Percentiles rank a stretch among this genome's conserved stretches.
Evolutionary conservation across 1,284 basidiomycete species (phyloP).

Genomic region (Phaffia rhodozyma): DNA sequence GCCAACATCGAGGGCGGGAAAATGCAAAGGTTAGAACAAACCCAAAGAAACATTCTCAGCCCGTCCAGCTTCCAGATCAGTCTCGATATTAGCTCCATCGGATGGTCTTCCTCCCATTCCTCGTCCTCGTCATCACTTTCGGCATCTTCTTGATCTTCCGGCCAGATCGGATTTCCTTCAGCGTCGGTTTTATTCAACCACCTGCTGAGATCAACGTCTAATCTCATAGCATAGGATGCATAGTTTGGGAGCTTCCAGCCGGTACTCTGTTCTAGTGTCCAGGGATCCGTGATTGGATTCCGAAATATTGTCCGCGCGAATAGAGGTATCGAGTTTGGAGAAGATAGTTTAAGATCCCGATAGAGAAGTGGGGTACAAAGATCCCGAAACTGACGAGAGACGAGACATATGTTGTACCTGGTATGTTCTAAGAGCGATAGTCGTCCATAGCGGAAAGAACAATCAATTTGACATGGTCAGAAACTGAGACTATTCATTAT

Average conservation of each 20-base stretch:
- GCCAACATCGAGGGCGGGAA: too few species aligned
- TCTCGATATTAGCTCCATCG: not conserved
- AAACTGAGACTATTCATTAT: too few species aligned
- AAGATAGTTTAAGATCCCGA: constrained; percentile 32
- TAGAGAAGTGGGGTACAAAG: not conserved
- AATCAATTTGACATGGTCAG: too few species aligned
- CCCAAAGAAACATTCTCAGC: constrained; percentile 2
- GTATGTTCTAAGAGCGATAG: too few species aligned
- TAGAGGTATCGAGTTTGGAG: constrained; percentile 11
- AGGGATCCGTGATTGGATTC: not conserved
- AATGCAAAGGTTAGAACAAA: not conserved
- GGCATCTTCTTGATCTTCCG: not conserved
- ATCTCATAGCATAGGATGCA: not conserved
- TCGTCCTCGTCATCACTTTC: constrained; percentile 14
- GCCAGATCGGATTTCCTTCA: not conserved
- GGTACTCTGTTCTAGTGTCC: not conserved
- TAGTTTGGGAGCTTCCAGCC: not conserved
- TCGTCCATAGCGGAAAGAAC: too few species aligned
- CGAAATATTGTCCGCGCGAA: constrained; percentile 10
- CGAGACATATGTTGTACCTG: too few species aligned
- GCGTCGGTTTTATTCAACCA: constrained; percentile 12
- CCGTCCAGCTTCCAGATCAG: not conserved
- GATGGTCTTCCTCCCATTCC: constrained; percentile 7
- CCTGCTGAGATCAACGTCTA: constrained; percentile 13
- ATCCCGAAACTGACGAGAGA: too few species aligned